Evolutionary conservation across 148 eudicot species (phyloP).

Genomic region (Spergularia bocconei): DNA sequence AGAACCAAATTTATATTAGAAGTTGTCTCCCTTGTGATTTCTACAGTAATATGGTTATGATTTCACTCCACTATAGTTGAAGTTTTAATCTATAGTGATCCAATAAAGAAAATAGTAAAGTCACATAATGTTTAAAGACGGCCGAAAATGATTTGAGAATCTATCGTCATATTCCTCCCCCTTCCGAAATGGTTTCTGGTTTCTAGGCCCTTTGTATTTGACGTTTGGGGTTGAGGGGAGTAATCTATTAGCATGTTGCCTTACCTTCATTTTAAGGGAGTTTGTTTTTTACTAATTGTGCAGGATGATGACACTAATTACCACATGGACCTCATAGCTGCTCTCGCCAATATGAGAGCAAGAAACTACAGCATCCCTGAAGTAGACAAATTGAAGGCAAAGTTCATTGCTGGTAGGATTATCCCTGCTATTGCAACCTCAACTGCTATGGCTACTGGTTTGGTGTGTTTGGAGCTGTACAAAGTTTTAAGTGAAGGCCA

Average conservation of each 20-base stretch:
- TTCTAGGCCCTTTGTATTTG: too few species aligned
- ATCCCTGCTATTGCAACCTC: constrained; percentile 94
- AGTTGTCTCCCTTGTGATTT: neutral
- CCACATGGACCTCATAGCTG: constrained; percentile 88
- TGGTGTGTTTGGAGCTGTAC: constrained; percentile 93
- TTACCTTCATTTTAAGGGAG: neutral
- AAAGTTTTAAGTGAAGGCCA: constrained; percentile 68
- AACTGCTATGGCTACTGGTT: constrained; percentile 86
- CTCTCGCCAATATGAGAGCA: constrained; percentile 87
- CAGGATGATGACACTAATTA: constrained; percentile 94
- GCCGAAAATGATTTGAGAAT: too few species aligned
- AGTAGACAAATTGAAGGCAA: constrained; percentile 88
- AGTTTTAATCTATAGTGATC: neutral
- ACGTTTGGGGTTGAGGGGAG: too few species aligned
- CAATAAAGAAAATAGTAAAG: too few species aligned
- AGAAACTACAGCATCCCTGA: constrained; percentile 90
- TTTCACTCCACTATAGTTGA: neutral
- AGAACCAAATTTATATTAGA: neutral
- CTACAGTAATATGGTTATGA: neutral
- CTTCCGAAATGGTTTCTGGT: too few species aligned
- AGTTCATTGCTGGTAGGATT: constrained; percentile 87
- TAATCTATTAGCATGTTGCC: neutral
- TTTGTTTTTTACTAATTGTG: constrained; percentile 1
- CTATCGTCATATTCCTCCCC: too few species aligned
- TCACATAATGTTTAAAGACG: too few species aligned